A percentile compares a stretch with the other conserved stretches of the same genome.
Conservation (phyloP, 192 early-diverging fungal species). For the Rhizophagus sp. region DNA sequence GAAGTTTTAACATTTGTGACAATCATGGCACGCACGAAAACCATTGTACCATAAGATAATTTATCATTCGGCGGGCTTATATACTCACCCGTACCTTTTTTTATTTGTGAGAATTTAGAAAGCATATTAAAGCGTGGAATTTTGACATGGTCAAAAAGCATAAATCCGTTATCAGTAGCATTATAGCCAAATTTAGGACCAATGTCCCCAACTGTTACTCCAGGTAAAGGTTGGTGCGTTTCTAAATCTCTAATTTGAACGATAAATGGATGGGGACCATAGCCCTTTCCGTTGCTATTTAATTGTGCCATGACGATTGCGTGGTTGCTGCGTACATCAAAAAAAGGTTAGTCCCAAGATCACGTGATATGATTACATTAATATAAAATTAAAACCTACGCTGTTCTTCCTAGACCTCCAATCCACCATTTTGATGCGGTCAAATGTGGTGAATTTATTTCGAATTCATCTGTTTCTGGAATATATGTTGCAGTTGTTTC, state of each 20-base stretch:
- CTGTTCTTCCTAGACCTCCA: slow-evolving; percentile 77
- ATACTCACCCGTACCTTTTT: slow-evolving; percentile 66
- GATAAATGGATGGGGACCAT: slow-evolving; percentile 77
- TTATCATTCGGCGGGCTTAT: slow-evolving; percentile 74
- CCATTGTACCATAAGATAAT: slow-evolving; percentile 87
- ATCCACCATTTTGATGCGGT: slow-evolving; percentile 89
- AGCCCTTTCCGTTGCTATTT: slow-evolving; percentile 70
- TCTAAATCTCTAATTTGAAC: slow-evolving; percentile 78
- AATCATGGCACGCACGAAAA: slow-evolving; percentile 76
- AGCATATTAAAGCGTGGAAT: slow-evolving; percentile 79
- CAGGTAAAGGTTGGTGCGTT: slow-evolving; percentile 71
- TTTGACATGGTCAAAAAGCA: slow-evolving; percentile 79
- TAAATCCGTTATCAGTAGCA: slow-evolving; percentile 82
- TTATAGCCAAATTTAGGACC: slow-evolving; percentile 90
- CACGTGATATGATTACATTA: background rate
- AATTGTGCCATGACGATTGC: slow-evolving; percentile 86
- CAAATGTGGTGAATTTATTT: slow-evolving; percentile 76
- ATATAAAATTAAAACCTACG: slow-evolving; percentile 19
- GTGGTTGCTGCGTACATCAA: slow-evolving; percentile 48
- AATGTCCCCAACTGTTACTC: slow-evolving; percentile 85
- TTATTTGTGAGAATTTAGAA: slow-evolving; percentile 71
- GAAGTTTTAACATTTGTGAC: slow-evolving; percentile 59
- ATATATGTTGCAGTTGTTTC: slow-evolving; percentile 87
- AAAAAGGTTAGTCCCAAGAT: background rate
- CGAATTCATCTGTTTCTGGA: slow-evolving; percentile 84